Evolutionary conservation across 2,329 filamentous ascomycete genomes (phyloP), one percentile per base, ranked within the genome.

Genomic region (Xylaria digitata): DNA sequence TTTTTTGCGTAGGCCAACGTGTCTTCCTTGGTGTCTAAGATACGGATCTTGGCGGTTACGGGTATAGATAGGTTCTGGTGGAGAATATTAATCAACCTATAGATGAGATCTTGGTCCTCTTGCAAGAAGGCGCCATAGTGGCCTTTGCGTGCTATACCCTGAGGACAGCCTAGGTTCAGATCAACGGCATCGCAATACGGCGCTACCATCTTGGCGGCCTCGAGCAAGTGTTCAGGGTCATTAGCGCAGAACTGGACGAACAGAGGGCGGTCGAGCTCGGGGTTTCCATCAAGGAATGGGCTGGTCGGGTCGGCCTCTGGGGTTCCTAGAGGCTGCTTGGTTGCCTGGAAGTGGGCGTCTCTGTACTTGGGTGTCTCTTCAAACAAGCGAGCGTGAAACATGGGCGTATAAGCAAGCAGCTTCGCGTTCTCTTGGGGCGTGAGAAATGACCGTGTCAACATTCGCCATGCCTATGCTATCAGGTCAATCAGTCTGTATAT

Each of bases 181-280:
- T 99, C 96, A 3, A 99, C 91, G 7, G 96, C 96, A 78, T 99
- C 96, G 80, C 95, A 98, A 79, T 94, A 92, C 0, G 93, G 92
- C 5, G 92, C 90, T 0, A 93, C 94, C 67, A 90, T 85, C 70
- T 87, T 86, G 0, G 95, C 96, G 0, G 96, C 94, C 32, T 86
- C 85, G 54, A 98, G 88, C 21, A 97, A 85, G 60, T 91, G 88
- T n/a, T 91, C 86, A 0, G 93, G 88, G 67, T 96, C 90, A 79
- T 96, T 96, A 69, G 93, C 92, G 84, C 96, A 99, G 80, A 99
- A 99, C 76, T 99, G 96, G 2, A 97, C 95, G 74, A 97, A 94
- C 9, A 98, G 88, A 0, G 96, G 96, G 6, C 96, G 87, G 80
- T 99, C 96, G 66, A 94, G 83, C 15, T 84, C 76, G 0, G 94